phyloP scores from a whole-genome alignment of 129 eudicot genomes.

The Chrysanthemum lavandulifolium region DNA sequence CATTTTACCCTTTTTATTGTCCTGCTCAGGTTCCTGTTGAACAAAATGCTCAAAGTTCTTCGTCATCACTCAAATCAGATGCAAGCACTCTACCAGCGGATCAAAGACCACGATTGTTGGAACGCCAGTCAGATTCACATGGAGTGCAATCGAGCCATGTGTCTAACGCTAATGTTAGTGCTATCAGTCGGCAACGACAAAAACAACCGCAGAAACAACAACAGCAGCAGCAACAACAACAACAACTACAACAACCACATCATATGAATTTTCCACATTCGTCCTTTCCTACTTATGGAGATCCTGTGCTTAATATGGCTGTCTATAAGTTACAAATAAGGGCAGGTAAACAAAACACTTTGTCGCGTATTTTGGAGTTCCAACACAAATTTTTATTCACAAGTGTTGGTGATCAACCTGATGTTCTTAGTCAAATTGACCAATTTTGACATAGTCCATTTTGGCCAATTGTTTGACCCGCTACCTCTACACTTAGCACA shows the following conservation, averaged over 20 bases:
- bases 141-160: neutral
- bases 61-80: conserved; percentile 15
- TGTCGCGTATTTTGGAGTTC: too few relatives aligned
- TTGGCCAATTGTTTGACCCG: too few relatives aligned
- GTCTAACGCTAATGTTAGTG: conserved; percentile 24
- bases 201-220: conserved; percentile 40
- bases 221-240: conserved; percentile 56
- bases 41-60: conserved; percentile 37
- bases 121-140: neutral
- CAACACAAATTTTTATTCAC: too few relatives aligned
- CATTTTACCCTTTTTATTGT: neutral
- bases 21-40: conserved; percentile 29
- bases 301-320: conserved; percentile 32
- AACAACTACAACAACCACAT: conserved; percentile 44
- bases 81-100: conserved; percentile 21
- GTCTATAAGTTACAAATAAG: too few relatives aligned
- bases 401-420: too few relatives aligned
- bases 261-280: conserved; percentile 57
- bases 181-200: conserved; percentile 18
- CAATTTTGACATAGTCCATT: too few relatives aligned
- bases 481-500: too few relatives aligned
- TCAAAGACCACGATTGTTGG: conserved; percentile 18
- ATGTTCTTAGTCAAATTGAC: too few relatives aligned
- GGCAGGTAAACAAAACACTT: too few relatives aligned
- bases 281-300: conserved; percentile 60